These are phyloP conservation scores for Tricholoma hemisulphureum DNA, from an alignment of 768 basidiomycete species.

Conservation along the genomic window DNA sequence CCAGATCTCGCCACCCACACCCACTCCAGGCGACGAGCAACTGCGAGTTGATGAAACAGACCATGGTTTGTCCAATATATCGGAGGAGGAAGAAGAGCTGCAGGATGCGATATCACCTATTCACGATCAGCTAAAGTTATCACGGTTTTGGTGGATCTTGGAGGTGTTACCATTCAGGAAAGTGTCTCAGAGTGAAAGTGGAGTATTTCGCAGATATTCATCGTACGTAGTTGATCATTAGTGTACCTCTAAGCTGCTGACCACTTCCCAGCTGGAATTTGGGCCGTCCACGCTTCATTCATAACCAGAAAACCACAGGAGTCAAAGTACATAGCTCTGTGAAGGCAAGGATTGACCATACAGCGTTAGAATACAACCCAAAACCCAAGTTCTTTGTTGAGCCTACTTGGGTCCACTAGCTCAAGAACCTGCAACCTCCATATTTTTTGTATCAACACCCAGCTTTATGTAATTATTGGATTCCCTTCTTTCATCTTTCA, in stretches of 20 bases:
- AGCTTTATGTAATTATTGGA: no score
- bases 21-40: no score
- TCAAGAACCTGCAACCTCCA: no score
- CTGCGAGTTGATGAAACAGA: no score
- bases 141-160: not conserved
- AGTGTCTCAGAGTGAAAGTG: not conserved
- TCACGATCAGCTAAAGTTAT: not conserved
- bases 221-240: not conserved
- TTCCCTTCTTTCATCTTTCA: no score
- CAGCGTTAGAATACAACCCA: not conserved
- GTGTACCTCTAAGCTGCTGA: no score
- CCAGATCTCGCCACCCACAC: no score
- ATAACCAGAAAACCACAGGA: not conserved
- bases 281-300: not conserved
- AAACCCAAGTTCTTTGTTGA: not conserved
- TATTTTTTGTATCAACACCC: no score
- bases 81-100: not conserved
- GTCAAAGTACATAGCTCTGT: not conserved
- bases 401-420: not conserved
- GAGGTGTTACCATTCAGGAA: not conserved
- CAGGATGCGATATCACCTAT: not conserved
- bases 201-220: not conserved
- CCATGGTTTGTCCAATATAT: no score
- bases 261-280: not conserved
- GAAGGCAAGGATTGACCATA: not conserved